Conservation (phyloP, 78 protist species). For the slime mould (Dictyostelium discoideum) region DNA sequence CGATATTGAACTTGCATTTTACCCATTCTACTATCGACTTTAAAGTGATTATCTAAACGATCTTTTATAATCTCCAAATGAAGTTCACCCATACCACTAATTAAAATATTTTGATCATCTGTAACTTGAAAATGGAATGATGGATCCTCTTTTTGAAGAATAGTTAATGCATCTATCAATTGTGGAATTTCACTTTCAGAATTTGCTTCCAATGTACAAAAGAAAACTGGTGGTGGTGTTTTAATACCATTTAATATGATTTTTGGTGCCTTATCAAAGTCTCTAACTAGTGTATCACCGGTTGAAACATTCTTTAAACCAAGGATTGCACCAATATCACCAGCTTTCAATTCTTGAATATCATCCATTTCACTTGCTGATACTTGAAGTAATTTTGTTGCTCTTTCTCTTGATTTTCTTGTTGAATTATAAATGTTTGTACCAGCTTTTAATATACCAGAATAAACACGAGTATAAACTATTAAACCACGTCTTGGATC, state of each 20-base stretch:
- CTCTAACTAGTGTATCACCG: constrained; percentile 84
- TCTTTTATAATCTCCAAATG: constrained; percentile 87
- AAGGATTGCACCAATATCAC: constrained; percentile 84
- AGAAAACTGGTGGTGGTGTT: constrained; percentile 83
- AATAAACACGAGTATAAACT: constrained; percentile 88
- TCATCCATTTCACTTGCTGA: constrained; percentile 76
- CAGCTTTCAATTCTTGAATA: constrained; percentile 73
- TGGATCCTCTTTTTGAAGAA: constrained; percentile 85
- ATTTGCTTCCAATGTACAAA: constrained; percentile 81
- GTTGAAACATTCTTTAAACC: constrained; percentile 81
- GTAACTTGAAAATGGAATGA: constrained; percentile 61
- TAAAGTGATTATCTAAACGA: constrained; percentile 79
- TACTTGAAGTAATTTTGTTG: constrained; percentile 39
- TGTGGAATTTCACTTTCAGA: constrained; percentile 37
- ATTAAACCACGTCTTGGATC: constrained; percentile 82
- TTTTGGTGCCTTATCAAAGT: neutral
- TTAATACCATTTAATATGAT: constrained; percentile 48
- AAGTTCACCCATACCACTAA: constrained; percentile 94
- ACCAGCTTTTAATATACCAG: constrained; percentile 73
- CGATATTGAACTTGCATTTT: constrained; percentile 67
- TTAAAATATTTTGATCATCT: constrained; percentile 72
- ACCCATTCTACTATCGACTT: constrained; percentile 59
- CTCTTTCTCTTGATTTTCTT: constrained; percentile 62
- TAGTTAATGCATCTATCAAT: constrained; percentile 51
- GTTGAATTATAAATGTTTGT: constrained; percentile 19